Base-by-base conservation (phyloP, 2,329 filamentous ascomycete genomes). In the Aspergillus ruber region DNA sequence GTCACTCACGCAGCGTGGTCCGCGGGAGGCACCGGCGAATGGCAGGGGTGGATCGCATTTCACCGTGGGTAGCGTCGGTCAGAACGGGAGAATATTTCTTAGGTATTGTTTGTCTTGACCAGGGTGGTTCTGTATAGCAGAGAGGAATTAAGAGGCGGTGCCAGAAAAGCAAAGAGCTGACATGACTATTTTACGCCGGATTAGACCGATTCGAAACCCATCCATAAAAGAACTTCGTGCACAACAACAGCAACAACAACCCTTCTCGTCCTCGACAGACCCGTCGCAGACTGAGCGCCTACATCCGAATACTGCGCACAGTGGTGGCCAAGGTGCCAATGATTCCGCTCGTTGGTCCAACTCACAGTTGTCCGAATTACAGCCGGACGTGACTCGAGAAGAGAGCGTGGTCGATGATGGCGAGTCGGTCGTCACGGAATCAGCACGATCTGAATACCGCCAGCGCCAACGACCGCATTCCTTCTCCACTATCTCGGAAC, bases 41-140 rank as follows among this genome's bases (percentile, higher is more conserved):
- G 78, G 80, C 29, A 77, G 83, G 50, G 81, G 84, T 63, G 84
- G 82, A 43, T 79, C 84, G 46, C 83, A 88, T 60, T 90, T 91
- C 64, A 83, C 85, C 2, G 87, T 91, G 46, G 82, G 84, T 44
- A 90, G 90, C 66, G 86, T 91, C 50, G 86, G 86, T 20, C 87
- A 89, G 63, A 89, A 90, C 68, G 87, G 87, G 35, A 83, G 84
- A 63, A 88, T 91, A 67, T 91, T 89, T 67, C 66, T 91, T 56
- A 86, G 85, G 85, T 90, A 81, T 62, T 79, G 60, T 50, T 52
- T 47, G 46, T 53, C 46, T 42, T 10, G 25, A 29, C 25, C 25
- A 10, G 15, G 18, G n/a, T 38, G 35, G 35, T 10, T 38, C 15
- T 38, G 6, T 41, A 21, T 18, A 43, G 40, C 40, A 18, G 36